A percentile compares a stretch with the other conserved stretches of the same genome.
Conservation (phyloP, 1,139 yeast species). For the Yamadazyma dendronema region DNA sequence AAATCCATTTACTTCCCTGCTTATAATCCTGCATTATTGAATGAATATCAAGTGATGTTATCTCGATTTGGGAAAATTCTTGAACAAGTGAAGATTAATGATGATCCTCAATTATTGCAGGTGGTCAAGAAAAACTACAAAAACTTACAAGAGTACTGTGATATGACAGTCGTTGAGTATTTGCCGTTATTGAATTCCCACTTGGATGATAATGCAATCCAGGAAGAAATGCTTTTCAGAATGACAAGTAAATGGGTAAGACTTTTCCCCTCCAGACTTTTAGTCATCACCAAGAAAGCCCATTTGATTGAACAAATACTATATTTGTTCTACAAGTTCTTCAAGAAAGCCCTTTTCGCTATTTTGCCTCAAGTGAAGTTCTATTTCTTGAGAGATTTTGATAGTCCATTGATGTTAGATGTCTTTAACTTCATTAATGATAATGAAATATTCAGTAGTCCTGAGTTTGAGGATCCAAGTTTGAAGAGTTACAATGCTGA, state of each 20-base stretch:
- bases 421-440: conserved; percentile 29
- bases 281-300: conserved; percentile 20
- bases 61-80: conserved; percentile 20
- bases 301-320: conserved; percentile 35
- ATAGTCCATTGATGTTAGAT: conserved; percentile 43
- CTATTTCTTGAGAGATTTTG: conserved; percentile 43
- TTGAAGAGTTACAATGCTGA: conserved; percentile 15
- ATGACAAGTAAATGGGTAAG: conserved; percentile 42
- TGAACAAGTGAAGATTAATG: conserved; percentile 4
- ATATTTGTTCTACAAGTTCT: conserved; percentile 33
- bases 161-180: conserved; percentile 25
- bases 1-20: conserved; percentile 40
- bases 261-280: conserved; percentile 32
- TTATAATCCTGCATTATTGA: conserved; percentile 32
- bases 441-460: conserved; percentile 23
- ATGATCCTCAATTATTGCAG: conserved; percentile 5
- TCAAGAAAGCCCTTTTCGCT: conserved; percentile 37
- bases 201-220: conserved; percentile 28
- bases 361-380: conserved; percentile 43
- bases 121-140: conserved; percentile 22
- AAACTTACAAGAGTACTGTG: conserved; percentile 26
- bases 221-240: conserved; percentile 34
- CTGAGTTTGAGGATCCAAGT: conserved; percentile 16
- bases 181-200: conserved; percentile 28
- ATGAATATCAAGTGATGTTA: conserved; percentile 27